phyloP scores from a whole-genome alignment of 768 basidiomycete genomes.

The Lactifluus subvellereus region DNA sequence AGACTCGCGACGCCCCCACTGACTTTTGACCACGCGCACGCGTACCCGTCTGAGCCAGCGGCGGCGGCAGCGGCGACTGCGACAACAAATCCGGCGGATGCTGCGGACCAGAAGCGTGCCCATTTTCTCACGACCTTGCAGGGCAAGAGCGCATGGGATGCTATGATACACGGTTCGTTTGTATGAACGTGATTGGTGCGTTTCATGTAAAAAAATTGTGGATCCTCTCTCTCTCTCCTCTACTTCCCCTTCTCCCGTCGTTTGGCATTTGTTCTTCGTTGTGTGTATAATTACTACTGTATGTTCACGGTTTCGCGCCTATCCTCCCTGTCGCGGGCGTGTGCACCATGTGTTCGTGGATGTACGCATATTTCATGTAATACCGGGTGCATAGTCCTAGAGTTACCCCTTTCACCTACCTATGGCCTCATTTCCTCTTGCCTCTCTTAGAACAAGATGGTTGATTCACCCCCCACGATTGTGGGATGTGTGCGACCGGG shows the following conservation, averaged over 20 bases:
- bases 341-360: background rate
- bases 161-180: constrained; percentile 60
- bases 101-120: constrained; percentile 35
- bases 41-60: constrained; percentile 10
- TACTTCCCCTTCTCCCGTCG: background rate
- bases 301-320: background rate
- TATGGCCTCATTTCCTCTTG: background rate
- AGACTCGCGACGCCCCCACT: constrained; percentile 19
- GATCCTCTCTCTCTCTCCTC: background rate
- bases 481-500: background rate
- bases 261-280: background rate
- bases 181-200: constrained; percentile 29
- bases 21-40: constrained; percentile 3
- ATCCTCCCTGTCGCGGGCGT: constrained; percentile 3
- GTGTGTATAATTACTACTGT: background rate
- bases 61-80: background rate
- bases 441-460: constrained; percentile 4
- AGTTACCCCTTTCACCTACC: background rate
- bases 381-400: constrained; percentile 3
- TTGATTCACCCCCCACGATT: background rate
- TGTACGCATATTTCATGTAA: background rate
- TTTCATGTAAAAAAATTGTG: background rate
- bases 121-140: constrained; percentile 54
- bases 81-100: background rate
- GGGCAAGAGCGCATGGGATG: constrained; percentile 61